phyloP scores from a whole-genome alignment of 257 asterid genomes.

The Ligustrum vulgare region DNA sequence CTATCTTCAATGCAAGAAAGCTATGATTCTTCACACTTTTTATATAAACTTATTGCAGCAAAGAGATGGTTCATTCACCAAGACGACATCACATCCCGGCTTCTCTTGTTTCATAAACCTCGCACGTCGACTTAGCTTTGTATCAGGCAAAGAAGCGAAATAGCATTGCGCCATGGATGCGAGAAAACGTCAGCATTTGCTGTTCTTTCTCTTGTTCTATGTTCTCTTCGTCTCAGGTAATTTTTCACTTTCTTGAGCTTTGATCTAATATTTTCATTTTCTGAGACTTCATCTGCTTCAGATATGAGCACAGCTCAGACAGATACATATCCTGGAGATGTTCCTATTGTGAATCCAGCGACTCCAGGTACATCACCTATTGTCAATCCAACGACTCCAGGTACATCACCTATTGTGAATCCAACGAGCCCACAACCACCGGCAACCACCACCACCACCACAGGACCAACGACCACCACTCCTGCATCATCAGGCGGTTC shows the following conservation, averaged over 20 bases:
- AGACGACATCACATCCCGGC: slow-evolving; percentile 24
- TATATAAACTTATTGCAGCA: slow-evolving; percentile 40
- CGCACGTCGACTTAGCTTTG: neutral
- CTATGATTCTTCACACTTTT: slow-evolving; percentile 66
- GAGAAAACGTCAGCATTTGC: slow-evolving; percentile 23
- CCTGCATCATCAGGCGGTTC: slow-evolving; percentile 57
- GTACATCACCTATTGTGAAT: slow-evolving; percentile 32
- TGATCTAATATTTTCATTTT: slow-evolving; percentile 2
- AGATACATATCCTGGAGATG: slow-evolving; percentile 41
- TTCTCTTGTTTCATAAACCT: slow-evolving; percentile 23
- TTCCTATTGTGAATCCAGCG: slow-evolving; percentile 79
- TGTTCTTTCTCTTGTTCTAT: slow-evolving; percentile 40
- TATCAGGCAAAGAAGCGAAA: neutral
- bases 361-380: slow-evolving; percentile 48
- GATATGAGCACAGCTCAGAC: slow-evolving; percentile 41
- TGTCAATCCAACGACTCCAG: slow-evolving; percentile 38
- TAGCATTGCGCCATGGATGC: slow-evolving; percentile 34
- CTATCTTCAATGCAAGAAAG: slow-evolving; percentile 75
- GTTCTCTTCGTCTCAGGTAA: slow-evolving; percentile 60
- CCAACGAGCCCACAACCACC: slow-evolving; percentile 18
- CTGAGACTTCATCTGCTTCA: slow-evolving; percentile 31
- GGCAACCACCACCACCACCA: slow-evolving; percentile 29
- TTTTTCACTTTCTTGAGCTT: slow-evolving; percentile 8
- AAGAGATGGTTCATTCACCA: slow-evolving; percentile 39
- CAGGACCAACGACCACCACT: slow-evolving; percentile 27